Conservation (phyloP, 2,329 filamentous ascomycete genomes). For the Penicillium fuscoglaucum region DNA sequence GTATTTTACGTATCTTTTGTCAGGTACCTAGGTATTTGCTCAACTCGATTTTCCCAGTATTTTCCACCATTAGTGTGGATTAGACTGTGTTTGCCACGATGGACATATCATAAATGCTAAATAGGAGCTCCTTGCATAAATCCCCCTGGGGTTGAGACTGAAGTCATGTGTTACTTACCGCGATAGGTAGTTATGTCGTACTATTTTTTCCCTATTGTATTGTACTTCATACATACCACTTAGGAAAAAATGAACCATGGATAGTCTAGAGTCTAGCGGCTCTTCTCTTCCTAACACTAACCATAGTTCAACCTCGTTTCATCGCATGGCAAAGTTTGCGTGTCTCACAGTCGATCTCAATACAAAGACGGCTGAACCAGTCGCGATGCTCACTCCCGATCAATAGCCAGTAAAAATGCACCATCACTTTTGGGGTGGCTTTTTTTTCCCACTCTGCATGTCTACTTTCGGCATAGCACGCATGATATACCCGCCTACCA, state of each 20-base stretch:
- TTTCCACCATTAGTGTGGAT: background rate
- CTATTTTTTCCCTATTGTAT: background rate
- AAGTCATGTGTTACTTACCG: background rate
- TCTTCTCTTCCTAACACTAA: background rate
- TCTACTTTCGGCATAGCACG: background rate
- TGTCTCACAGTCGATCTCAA: background rate
- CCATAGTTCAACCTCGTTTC: background rate
- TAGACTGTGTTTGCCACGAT: background rate
- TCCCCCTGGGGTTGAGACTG: background rate
- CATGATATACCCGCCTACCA: background rate
- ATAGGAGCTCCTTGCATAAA: slow-evolving; percentile 12
- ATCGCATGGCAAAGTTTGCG: background rate
- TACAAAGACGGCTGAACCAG: background rate
- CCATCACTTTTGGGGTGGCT: background rate
- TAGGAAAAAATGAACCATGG: background rate
- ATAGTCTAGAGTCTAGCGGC: background rate
- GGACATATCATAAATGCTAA: slow-evolving; percentile 8
- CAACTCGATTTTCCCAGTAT: background rate
- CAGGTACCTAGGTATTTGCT: background rate
- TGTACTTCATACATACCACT: background rate
- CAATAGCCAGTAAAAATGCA: background rate
- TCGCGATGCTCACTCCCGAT: background rate
- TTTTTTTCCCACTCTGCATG: background rate
- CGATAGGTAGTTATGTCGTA: background rate
- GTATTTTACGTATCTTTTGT: background rate